A percentile compares a stretch with the other conserved stretches of the same genome.
Evolutionary conservation across 768 basidiomycete genomes (phyloP).

Genomic region (Serendipita sp.): DNA sequence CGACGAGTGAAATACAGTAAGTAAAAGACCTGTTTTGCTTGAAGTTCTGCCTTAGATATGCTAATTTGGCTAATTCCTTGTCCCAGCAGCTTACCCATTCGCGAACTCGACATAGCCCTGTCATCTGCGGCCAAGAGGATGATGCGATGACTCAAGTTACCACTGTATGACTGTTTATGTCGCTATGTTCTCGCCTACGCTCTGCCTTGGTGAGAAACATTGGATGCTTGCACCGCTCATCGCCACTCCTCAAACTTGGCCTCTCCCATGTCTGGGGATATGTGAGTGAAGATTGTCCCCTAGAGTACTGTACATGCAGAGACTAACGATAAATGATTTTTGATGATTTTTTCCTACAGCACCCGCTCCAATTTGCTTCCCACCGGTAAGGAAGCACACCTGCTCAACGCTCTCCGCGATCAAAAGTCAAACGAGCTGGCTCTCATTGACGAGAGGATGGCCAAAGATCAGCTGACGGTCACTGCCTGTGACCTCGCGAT

Average conservation of each 20-base stretch:
- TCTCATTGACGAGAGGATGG: background rate
- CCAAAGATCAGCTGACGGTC: background rate
- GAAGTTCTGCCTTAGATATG: no score
- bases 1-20: no score
- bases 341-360: background rate
- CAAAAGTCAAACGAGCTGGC: background rate
- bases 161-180: no score
- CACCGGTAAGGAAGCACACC: background rate
- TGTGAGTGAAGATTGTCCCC: background rate
- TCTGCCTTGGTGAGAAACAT: no score
- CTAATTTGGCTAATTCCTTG: no score
- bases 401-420: background rate
- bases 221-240: background rate
- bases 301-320: background rate
- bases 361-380: background rate
- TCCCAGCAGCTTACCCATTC: no score
- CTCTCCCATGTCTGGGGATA: slow-evolving; percentile 2
- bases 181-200: no score
- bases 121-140: no score
- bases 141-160: no score
- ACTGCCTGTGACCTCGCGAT: background rate
- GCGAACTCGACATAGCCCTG: no score
- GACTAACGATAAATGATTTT: background rate
- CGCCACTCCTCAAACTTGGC: background rate
- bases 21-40: no score